Conservation (phyloP, 768 basidiomycete species). For the Pluteus cervinus region DNA sequence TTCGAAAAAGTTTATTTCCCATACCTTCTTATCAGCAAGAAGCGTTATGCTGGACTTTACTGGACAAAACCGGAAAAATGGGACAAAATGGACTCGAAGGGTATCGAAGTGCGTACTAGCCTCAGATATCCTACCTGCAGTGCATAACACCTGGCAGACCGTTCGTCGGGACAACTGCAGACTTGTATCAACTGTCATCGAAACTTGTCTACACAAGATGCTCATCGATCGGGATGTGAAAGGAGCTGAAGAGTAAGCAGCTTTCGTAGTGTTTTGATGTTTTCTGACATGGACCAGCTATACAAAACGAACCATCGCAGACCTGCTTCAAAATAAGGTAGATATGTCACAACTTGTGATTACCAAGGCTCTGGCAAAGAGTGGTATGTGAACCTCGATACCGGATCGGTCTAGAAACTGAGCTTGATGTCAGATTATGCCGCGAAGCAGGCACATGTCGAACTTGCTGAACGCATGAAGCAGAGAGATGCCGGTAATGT, state of each 20-base stretch:
- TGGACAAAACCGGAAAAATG: conserved; percentile 96
- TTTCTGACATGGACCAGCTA: conserved; percentile 47
- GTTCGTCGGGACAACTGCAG: conserved; percentile 98
- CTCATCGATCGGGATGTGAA: conserved; percentile 92
- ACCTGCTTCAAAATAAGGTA: conserved; percentile 91
- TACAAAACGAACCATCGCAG: conserved; percentile 88
- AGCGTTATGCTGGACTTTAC: conserved; percentile 96
- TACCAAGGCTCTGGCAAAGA: conserved; percentile 92
- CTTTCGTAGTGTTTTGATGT: background rate
- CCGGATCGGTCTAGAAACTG: conserved; percentile 3
- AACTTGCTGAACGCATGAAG: conserved; percentile 93
- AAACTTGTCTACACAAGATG: conserved; percentile 98
- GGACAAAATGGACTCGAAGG: conserved; percentile 99
- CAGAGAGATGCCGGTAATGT: conserved; percentile 80
- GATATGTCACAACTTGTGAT: conserved; percentile 99
- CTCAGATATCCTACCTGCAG: background rate
- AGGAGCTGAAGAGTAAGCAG: conserved; percentile 83
- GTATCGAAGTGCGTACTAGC: conserved; percentile 74
- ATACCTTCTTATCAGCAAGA: conserved; percentile 96
- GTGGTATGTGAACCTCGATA: conserved; percentile 38
- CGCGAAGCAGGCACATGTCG: conserved; percentile 94
- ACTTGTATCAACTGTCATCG: conserved; percentile 96
- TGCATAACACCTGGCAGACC: conserved; percentile 47
- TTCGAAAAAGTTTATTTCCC: conserved; percentile 99
- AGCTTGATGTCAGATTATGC: conserved; percentile 65